Conservation (phyloP, 805 yeast genomes). For the Pichia occidentalis region DNA sequence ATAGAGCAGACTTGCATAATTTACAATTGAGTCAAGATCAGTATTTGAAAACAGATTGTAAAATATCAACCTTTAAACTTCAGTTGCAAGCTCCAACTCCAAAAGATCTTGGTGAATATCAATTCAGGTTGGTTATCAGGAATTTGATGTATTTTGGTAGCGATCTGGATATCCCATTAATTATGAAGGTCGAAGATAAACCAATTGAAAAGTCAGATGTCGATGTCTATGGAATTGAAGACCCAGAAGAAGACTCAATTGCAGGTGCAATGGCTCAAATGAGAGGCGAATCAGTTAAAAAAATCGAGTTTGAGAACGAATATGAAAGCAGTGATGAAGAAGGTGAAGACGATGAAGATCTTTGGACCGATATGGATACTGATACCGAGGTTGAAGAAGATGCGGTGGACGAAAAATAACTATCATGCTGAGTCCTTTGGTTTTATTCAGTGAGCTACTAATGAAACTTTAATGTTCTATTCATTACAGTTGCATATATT, state of each 20-base stretch:
- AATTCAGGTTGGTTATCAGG: constrained; percentile 64
- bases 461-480: no score
- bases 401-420: constrained; percentile 6
- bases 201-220: constrained; percentile 37
- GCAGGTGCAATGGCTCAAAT: constrained; percentile 70
- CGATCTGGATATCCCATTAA: constrained; percentile 67
- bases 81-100: constrained; percentile 76
- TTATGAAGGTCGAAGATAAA: constrained; percentile 61
- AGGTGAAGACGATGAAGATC: constrained; percentile 22
- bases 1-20: constrained; percentile 49
- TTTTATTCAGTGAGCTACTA: no score
- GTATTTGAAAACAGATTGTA: constrained; percentile 38
- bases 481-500: no score
- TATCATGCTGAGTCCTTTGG: no score
- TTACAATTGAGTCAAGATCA: constrained; percentile 46
- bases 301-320: constrained; percentile 33
- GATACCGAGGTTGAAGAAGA: constrained; percentile 57
- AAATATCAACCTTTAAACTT: constrained; percentile 68
- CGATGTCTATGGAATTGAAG: constrained; percentile 54
- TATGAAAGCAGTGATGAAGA: constrained; percentile 27
- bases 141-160: constrained; percentile 76
- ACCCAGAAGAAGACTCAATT: constrained; percentile 66
- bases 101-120: constrained; percentile 53
- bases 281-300: constrained; percentile 54
- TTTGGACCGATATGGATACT: constrained; percentile 50